These are phyloP conservation scores for Abrus precatorius DNA, from an alignment of 306 rosid species.

Conservation along the genomic window DNA sequence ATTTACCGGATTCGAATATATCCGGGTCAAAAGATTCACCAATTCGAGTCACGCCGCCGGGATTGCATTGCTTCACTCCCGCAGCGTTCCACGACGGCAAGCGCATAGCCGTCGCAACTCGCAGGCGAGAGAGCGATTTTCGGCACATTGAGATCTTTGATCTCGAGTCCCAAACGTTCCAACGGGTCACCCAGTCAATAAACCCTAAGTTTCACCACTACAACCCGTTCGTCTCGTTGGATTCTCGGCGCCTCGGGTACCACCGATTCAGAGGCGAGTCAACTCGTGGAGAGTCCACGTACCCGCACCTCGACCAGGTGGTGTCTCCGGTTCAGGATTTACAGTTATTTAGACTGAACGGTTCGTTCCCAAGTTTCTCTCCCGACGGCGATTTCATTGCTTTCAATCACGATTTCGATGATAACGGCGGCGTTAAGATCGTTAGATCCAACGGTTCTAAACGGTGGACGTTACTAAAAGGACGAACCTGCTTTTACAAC, in stretches of 20 bases:
- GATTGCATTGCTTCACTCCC: constrained; percentile 85
- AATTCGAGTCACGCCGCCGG: constrained; percentile 74
- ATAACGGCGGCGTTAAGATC: constrained; percentile 54
- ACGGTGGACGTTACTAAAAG: constrained; percentile 68
- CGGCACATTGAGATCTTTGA: constrained; percentile 84
- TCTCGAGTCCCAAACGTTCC: constrained; percentile 50
- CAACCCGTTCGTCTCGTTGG: constrained; percentile 77
- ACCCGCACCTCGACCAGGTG: constrained; percentile 64
- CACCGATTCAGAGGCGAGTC: constrained; percentile 87
- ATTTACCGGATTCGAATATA: constrained; percentile 42
- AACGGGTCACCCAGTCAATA: constrained; percentile 55
- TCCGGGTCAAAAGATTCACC: constrained; percentile 36
- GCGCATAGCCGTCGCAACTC: constrained; percentile 75
- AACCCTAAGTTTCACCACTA: constrained; percentile 81
- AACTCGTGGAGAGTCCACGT: constrained; percentile 56
- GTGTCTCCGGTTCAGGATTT: constrained; percentile 59
- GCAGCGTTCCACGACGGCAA: constrained; percentile 71
- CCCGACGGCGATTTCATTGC: constrained; percentile 68
- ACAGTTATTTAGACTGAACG: constrained; percentile 65
- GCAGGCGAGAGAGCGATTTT: constrained; percentile 53
- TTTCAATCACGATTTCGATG: constrained; percentile 50
- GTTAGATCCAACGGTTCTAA: constrained; percentile 72
- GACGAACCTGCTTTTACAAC: constrained; percentile 66
- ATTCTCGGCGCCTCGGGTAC: constrained; percentile 70
- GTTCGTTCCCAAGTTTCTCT: constrained; percentile 74